Base-by-base conservation (phyloP, 352 stramenopile genomes). In the Peronospora farinosa region DNA sequence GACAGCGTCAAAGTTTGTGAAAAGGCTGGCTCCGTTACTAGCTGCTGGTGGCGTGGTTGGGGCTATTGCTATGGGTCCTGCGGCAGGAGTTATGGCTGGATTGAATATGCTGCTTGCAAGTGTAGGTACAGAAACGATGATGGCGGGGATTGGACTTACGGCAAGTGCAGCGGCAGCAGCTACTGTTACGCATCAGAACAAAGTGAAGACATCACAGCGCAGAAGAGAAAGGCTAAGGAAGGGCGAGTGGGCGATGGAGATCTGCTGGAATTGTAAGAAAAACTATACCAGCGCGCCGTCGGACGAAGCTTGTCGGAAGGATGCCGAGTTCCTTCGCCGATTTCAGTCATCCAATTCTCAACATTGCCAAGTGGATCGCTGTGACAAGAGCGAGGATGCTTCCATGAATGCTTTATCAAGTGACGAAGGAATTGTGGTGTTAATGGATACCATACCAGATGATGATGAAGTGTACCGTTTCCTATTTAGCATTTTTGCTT, bases 251-350 rank as follows among this genome's bases (percentile, higher is more conserved):
- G 76, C 76, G 3, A 87, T 81, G 65, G 55, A 81, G 44, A 80
- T 87, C 25, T 87, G 76, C 59, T 85, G 76, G 72, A 65, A 73
- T 17, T 78, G 72, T 57, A 83, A 82, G 47, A 67, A 76, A 33
- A 54, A 48, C n/a, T 77, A 72, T 39, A 44, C 57, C 16, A 68
- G 56, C 1, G 60, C 54, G 0, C 56, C 62, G 3, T 80, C 73
- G 7, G 76, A 87, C 42, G 72, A 78, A 3, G 51, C 56, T 1
- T 85, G 74, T 23, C 63, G 61, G 3, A 85, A 82, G 35, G 76
- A 87, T 25, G 73, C 65, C 1, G 73, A 85, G 49, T 67, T 87
- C 9, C 32, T 74, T 1, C 60, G 70, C 13, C 60, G 76, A 1
- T 85, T 87, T 40, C 72, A 84, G 32, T n/a, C 63, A 5, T 33